Evolutionary conservation across 768 basidiomycete genomes (phyloP), one percentile per base, ranked within the genome.

Genomic region (Lactifluus hygrophoroides): DNA sequence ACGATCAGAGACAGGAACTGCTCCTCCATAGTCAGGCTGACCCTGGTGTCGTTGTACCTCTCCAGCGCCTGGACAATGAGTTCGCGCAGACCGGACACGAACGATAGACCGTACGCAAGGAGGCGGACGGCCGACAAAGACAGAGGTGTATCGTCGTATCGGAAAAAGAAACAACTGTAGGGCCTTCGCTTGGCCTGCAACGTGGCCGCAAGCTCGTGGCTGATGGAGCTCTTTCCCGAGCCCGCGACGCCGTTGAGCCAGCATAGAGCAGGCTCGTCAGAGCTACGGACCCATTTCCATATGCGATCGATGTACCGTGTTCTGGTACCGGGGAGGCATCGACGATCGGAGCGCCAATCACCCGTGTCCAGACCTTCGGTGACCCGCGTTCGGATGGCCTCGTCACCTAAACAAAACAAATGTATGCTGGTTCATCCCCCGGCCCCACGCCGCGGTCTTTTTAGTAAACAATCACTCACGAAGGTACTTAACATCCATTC

Each of bases 211-310:
- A n/a, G n/a, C n/a, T n/a, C n/a, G n/a, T n/a, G n/a, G n/a, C n/a
- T n/a, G n/a, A n/a, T n/a, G n/a, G n/a, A n/a, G n/a, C n/a, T n/a
- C n/a, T n/a, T n/a, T n/a, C n/a, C n/a, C n/a, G n/a, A n/a, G n/a
- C n/a, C n/a, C n/a, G n/a, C n/a, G n/a, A n/a, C n/a, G n/a, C 65
- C 65, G 21, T 42, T 56, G 21, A 66, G 66, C 47, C 50, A 58
- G 25, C 56, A 64, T n/a, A 59, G 9, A 19, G 30, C 25, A 4
- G 65, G 57, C 7, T 17, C 48, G 19, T 51, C 56, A 16, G 57
- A 21, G 27, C 14, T 21, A 34, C 57, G 49, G 30, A 56, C 16
- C 63, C 63, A 64, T 37, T 42, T 37, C 43, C 32, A 45, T 35
- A 64, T 64, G 23, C 44, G 42, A 16, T 51, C 25, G 19, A 66